Evolutionary conservation across 2,329 filamentous ascomycete genomes (phyloP).

Genomic region (Alternaria arborescens): DNA sequence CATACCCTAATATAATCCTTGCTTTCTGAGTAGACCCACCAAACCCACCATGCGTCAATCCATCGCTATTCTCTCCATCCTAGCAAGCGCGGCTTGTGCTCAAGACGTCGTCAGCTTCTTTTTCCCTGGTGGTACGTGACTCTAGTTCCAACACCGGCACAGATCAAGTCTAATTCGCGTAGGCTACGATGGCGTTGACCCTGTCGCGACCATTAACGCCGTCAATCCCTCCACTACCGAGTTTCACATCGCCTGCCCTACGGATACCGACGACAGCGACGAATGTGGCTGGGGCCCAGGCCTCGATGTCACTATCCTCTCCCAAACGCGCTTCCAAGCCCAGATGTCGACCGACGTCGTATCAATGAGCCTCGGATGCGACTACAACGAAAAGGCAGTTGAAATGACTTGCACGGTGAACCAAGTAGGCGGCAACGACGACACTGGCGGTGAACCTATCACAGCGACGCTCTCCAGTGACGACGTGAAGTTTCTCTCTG

Average conservation of each 20-base stretch:
- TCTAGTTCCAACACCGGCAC: neutral
- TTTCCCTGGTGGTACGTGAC: constrained; percentile 33
- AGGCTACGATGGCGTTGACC: constrained; percentile 29
- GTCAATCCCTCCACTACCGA: constrained; percentile 33
- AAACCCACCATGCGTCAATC: constrained; percentile 33
- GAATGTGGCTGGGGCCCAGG: constrained; percentile 42
- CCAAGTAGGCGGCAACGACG: constrained; percentile 28
- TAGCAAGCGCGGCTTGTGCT: constrained; percentile 29
- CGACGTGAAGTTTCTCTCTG: constrained; percentile 33
- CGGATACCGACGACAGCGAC: constrained; percentile 24
- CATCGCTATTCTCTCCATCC: constrained; percentile 26
- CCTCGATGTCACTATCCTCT: constrained; percentile 28
- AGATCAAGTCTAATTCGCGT: neutral
- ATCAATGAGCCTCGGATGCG: constrained; percentile 39
- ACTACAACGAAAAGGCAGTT: constrained; percentile 28
- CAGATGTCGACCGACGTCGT: constrained; percentile 24
- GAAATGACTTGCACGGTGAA: constrained; percentile 39
- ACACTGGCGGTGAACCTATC: constrained; percentile 12
- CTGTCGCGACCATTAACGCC: constrained; percentile 35
- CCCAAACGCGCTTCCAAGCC: constrained; percentile 32
- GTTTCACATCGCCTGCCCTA: constrained; percentile 35
- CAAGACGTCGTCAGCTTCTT: constrained; percentile 30
- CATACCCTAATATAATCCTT: constrained; percentile 9
- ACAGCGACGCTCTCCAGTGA: constrained; percentile 27
- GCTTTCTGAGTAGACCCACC: constrained; percentile 10